A percentile compares a stretch with the other conserved stretches of the same genome.
Conservation (phyloP, 805 yeast species). For the Metschnikowia corniflorae region DNA sequence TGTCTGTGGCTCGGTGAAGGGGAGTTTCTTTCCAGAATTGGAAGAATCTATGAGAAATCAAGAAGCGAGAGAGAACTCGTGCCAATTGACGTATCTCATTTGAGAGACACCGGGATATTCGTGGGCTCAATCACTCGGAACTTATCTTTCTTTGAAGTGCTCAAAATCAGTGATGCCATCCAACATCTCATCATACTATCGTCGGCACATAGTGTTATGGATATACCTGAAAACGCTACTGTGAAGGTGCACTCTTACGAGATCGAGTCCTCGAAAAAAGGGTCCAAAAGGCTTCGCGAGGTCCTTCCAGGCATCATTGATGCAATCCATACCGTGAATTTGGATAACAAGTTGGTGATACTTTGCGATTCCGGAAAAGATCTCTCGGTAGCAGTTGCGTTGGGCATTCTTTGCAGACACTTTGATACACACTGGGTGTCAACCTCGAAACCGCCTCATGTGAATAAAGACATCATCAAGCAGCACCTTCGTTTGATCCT, state of each 20-base stretch:
- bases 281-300: constrained; percentile 57
- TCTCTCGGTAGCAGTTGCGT: constrained; percentile 56
- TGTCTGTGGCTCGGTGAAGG: constrained; percentile 22
- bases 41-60: constrained; percentile 9
- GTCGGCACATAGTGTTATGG: constrained; percentile 7
- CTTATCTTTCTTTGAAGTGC: constrained; percentile 11
- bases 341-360: constrained; percentile 31
- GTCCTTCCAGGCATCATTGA: constrained; percentile 41
- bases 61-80: neutral
- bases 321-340: constrained; percentile 18
- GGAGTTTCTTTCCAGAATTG: constrained; percentile 21
- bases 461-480: constrained; percentile 52
- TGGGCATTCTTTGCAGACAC: constrained; percentile 47
- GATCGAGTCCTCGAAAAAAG: constrained; percentile 50
- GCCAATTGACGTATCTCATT: constrained; percentile 12
- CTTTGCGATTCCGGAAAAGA: constrained; percentile 67
- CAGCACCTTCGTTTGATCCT: constrained; percentile 52
- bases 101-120: constrained; percentile 24
- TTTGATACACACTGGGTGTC: constrained; percentile 43
- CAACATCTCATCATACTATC: constrained; percentile 25
- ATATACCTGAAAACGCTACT: constrained; percentile 10
- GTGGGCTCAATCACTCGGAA: constrained; percentile 25
- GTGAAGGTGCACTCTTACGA: constrained; percentile 15
- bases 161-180: neutral
- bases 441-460: constrained; percentile 14